Evolutionary conservation across 2,329 filamentous ascomycete species (phyloP).

Genomic region (Zymoseptoria crescenta): DNA sequence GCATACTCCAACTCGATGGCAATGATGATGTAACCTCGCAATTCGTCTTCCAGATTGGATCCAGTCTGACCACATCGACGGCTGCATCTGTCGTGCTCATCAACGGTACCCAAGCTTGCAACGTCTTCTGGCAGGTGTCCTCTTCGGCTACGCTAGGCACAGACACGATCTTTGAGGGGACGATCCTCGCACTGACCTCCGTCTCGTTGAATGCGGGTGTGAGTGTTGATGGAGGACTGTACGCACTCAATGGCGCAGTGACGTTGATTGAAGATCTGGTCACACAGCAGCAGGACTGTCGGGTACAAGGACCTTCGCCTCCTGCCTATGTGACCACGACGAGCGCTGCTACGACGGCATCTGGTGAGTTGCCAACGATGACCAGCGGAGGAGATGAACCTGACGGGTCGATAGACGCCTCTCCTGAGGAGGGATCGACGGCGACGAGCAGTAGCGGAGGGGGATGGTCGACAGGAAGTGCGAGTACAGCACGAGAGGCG

Average conservation of each 20-base stretch:
- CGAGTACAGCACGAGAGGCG: too few relatives aligned
- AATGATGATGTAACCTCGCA: background rate
- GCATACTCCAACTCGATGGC: background rate
- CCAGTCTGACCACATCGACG: background rate
- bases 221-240: background rate
- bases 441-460: background rate
- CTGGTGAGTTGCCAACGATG: background rate
- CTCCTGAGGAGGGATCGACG: background rate
- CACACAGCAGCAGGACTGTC: background rate
- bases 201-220: background rate
- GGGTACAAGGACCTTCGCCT: background rate
- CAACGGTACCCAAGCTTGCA: constrained; percentile 5
- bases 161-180: background rate
- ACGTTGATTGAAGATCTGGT: background rate
- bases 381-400: background rate
- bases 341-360: background rate
- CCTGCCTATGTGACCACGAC: background rate
- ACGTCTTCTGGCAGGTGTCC: constrained; percentile 6
- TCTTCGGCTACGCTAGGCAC: constrained; percentile 5
- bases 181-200: background rate
- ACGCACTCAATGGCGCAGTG: background rate
- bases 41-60: background rate
- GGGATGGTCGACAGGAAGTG: too few relatives aligned
- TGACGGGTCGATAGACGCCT: background rate
- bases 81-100: constrained; percentile 1